Evolutionary conservation across 805 yeast species (phyloP).

Genomic region (Kregervanrija pseudodelftensis): DNA sequence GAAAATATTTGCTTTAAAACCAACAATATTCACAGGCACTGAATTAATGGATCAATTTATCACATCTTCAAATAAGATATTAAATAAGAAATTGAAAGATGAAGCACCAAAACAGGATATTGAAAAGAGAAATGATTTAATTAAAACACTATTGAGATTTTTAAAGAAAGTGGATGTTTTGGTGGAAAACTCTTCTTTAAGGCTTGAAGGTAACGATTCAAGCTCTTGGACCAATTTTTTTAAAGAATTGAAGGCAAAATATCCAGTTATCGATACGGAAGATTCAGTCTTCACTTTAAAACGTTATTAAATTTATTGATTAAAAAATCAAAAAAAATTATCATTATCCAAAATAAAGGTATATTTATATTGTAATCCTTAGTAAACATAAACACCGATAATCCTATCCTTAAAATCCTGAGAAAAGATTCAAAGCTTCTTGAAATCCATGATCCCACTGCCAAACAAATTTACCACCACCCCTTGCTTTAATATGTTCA

Average conservation of each 20-base stretch:
- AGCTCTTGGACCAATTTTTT: conserved; percentile 19
- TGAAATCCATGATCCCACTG: conserved; percentile 87
- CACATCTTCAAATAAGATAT: conserved; percentile 33
- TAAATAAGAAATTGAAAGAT: conserved; percentile 44
- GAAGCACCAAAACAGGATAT: conserved; percentile 63
- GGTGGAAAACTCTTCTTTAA: conserved; percentile 14
- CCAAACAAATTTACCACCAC: conserved; percentile 59
- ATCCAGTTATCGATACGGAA: conserved; percentile 18
- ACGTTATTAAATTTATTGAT: neutral
- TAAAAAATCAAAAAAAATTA: neutral
- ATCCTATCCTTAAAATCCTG: neutral
- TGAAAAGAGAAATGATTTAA: conserved; percentile 45
- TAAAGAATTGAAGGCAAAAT: conserved; percentile 11
- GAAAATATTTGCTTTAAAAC: conserved; percentile 30
- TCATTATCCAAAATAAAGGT: neutral
- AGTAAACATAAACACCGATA: no score
- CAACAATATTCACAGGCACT: conserved; percentile 16
- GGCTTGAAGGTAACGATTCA: conserved; percentile 13
- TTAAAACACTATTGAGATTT: conserved; percentile 26
- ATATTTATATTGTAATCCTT: no score
- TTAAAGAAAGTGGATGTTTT: conserved; percentile 19
- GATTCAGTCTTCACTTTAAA: conserved; percentile 7
- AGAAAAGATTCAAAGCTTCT: conserved; percentile 46
- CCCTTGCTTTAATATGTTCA: conserved; percentile 54
- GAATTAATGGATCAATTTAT: conserved; percentile 21